These are phyloP conservation scores for Torrubiella hemipterigena DNA, from an alignment of 2,329 filamentous ascomycete species.

Conservation along the genomic window DNA sequence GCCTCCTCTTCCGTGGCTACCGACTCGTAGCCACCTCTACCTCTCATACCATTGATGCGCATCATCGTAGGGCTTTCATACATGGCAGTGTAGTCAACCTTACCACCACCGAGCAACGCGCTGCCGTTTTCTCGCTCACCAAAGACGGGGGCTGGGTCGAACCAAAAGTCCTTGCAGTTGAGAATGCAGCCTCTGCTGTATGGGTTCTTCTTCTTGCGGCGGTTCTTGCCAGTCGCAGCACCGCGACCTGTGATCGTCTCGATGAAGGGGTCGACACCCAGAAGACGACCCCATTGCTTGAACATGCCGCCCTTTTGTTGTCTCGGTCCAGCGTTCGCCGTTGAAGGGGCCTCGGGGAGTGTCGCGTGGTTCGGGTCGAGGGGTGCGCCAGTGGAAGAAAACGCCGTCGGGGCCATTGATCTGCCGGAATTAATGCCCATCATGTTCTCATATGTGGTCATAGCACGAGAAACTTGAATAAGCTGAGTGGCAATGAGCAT, in stretches of 20 bases:
- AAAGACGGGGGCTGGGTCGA: slow-evolving; percentile 74
- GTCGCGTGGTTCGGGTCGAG: slow-evolving; percentile 56
- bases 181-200: slow-evolving; percentile 73
- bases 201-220: slow-evolving; percentile 58
- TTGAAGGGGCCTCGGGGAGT: slow-evolving; percentile 38
- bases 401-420: slow-evolving; percentile 53
- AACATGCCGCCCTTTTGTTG: slow-evolving; percentile 54
- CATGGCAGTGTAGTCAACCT: slow-evolving; percentile 77
- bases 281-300: slow-evolving; percentile 68
- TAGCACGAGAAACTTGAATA: slow-evolving; percentile 78
- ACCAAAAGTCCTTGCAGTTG: slow-evolving; percentile 97
- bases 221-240: slow-evolving; percentile 45
- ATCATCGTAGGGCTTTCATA: slow-evolving; percentile 74
- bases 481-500: slow-evolving; percentile 95
- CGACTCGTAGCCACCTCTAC: slow-evolving; percentile 48
- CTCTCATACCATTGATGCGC: slow-evolving; percentile 36
- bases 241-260: slow-evolving; percentile 80
- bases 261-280: slow-evolving; percentile 89
- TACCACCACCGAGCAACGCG: slow-evolving; percentile 64
- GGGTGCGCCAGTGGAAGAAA: slow-evolving; percentile 67
- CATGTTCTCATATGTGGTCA: slow-evolving; percentile 98
- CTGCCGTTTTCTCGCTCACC: slow-evolving; percentile 60
- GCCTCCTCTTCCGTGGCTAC: slow-evolving; percentile 49
- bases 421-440: slow-evolving; percentile 52
- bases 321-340: slow-evolving; percentile 30